phyloP scores from a whole-genome alignment of 2,329 filamentous ascomycete species.

The Pseudogymnoascus sp. region DNA sequence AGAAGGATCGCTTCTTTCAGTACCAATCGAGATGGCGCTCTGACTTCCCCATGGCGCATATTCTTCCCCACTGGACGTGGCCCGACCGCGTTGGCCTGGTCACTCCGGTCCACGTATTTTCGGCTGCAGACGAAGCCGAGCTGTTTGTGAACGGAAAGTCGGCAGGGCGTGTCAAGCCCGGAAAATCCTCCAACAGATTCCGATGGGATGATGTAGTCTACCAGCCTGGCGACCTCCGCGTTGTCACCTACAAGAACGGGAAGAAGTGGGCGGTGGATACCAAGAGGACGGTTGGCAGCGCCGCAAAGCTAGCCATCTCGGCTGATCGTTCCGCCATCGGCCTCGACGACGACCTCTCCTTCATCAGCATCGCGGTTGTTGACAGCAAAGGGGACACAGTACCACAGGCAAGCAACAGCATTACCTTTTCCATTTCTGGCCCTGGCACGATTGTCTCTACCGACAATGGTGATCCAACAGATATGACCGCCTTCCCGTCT shows the following conservation, averaged over 20 bases:
- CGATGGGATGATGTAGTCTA: conserved; percentile 45
- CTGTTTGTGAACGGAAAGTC: conserved; percentile 44
- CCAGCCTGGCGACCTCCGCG: conserved; percentile 37
- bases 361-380: conserved; percentile 36
- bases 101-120: conserved; percentile 47
- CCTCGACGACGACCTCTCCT: conserved; percentile 39
- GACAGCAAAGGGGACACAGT: conserved; percentile 37
- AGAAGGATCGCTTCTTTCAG: conserved; percentile 46
- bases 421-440: conserved; percentile 37
- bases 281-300: conserved; percentile 33
- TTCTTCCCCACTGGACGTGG: conserved; percentile 50
- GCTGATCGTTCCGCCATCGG: conserved; percentile 34
- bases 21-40: conserved; percentile 47
- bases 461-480: conserved; percentile 42
- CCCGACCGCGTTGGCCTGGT: conserved; percentile 36
- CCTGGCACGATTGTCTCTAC: conserved; percentile 40
- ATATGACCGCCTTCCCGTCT: conserved; percentile 36
- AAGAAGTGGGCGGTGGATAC: conserved; percentile 37
- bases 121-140: conserved; percentile 43
- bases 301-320: conserved; percentile 31
- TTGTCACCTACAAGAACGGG: conserved; percentile 40
- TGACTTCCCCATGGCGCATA: conserved; percentile 39
- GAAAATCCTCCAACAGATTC: conserved; percentile 36
- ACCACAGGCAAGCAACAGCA: conserved; percentile 32
- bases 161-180: conserved; percentile 32